Evolutionary conservation across 2,329 filamentous ascomycete species (phyloP).

Genomic region (Colletotrichum lentis): DNA sequence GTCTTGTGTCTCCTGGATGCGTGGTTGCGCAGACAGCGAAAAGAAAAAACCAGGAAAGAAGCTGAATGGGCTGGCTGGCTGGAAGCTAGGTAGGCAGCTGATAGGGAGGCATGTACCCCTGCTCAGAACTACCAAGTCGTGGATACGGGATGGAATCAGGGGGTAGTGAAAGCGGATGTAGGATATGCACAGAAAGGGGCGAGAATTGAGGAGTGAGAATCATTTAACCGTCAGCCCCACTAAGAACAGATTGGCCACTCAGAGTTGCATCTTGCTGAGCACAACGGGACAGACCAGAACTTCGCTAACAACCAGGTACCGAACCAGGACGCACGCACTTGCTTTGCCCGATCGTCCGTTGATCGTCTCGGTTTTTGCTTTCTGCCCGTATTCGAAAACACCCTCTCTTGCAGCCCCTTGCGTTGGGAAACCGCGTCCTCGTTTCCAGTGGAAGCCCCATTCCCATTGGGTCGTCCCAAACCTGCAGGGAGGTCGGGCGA

Average conservation of each 20-base stretch:
- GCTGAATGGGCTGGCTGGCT: slow-evolving; percentile 22
- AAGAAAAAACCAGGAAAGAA: slow-evolving; percentile 9
- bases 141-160: slow-evolving; percentile 23
- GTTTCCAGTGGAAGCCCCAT: background rate
- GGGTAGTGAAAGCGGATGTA: slow-evolving; percentile 17
- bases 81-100: slow-evolving; percentile 1
- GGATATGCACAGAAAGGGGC: slow-evolving; percentile 30
- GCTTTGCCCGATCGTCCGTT: slow-evolving; percentile 12
- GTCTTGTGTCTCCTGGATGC: background rate
- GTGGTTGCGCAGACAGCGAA: slow-evolving; percentile 20
- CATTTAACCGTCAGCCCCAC: slow-evolving; percentile 20
- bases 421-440: background rate
- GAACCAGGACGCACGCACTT: slow-evolving; percentile 9
- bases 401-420: background rate
- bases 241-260: slow-evolving; percentile 6
- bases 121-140: background rate
- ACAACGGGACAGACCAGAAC: background rate
- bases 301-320: background rate
- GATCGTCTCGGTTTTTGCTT: slow-evolving; percentile 9
- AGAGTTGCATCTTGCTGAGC: background rate
- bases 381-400: slow-evolving; percentile 4
- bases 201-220: slow-evolving; percentile 12
- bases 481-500: slow-evolving; percentile 35
- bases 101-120: background rate
- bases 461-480: slow-evolving; percentile 3